phyloP scores from a whole-genome alignment of 2,329 filamentous ascomycete genomes.

The Diplocarpon mali region DNA sequence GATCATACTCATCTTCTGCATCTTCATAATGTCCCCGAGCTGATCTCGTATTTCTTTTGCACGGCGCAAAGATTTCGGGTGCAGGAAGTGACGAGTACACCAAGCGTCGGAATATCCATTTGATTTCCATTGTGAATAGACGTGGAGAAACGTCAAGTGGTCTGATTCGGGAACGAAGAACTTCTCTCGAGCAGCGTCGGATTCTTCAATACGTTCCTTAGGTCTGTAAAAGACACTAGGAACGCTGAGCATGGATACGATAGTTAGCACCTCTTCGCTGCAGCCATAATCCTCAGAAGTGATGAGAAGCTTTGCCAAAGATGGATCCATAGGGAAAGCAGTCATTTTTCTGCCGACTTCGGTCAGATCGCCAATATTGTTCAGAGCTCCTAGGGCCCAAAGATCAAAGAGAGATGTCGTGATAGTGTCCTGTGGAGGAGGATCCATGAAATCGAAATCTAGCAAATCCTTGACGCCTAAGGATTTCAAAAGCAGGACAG shows the following conservation, averaged over 20 bases:
- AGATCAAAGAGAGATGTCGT: constrained; percentile 95
- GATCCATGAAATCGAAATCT: constrained; percentile 99
- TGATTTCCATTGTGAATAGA: constrained; percentile 89
- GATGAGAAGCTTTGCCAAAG: constrained; percentile 87
- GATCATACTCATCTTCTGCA: constrained; percentile 78
- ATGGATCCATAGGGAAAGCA: constrained; percentile 95
- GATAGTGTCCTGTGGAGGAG: constrained; percentile 94
- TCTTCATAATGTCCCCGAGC: constrained; percentile 83
- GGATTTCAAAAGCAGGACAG: constrained; percentile 85
- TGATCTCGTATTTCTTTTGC: constrained; percentile 94
- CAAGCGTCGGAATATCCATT: constrained; percentile 85
- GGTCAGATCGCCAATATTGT: constrained; percentile 89
- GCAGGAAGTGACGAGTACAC: constrained; percentile 88
- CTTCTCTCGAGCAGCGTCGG: constrained; percentile 88
- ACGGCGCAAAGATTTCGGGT: constrained; percentile 83
- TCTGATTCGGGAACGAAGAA: constrained; percentile 98
- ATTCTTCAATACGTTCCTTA: constrained; percentile 93
- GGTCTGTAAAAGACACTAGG: constrained; percentile 95
- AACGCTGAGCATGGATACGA: constrained; percentile 95
- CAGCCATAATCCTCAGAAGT: constrained; percentile 83
- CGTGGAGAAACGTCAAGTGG: constrained; percentile 88
- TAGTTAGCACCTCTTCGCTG: constrained; percentile 95
- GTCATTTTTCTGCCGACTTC: constrained; percentile 86
- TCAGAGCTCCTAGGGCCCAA: constrained; percentile 87
- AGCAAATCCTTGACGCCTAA: constrained; percentile 87